phyloP scores from a whole-genome alignment of 2,329 filamentous ascomycete species.

The Diplodia scrobiculata region DNA sequence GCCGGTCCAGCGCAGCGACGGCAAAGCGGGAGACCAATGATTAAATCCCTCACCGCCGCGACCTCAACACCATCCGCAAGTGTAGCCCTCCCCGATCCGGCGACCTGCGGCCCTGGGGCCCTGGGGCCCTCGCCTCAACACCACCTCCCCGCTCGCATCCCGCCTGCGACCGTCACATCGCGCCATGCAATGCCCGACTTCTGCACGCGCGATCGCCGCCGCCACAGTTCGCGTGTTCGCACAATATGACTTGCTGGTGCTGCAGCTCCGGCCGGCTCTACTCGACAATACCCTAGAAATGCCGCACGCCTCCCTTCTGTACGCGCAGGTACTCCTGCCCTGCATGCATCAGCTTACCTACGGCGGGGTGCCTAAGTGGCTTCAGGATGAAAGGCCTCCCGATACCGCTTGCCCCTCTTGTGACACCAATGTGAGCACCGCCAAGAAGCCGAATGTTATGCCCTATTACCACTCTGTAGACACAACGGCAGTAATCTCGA shows the following conservation, averaged over 20 bases:
- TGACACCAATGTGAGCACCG: background rate
- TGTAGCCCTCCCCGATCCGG: constrained; percentile 16
- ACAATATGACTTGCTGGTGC: constrained; percentile 1
- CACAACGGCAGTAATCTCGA: background rate
- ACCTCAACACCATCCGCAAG: constrained; percentile 22
- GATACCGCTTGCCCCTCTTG: constrained; percentile 7
- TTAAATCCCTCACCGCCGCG: constrained; percentile 25
- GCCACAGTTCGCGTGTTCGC: constrained; percentile 4
- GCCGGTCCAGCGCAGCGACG: constrained; percentile 7
- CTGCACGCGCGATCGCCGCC: constrained; percentile 12
- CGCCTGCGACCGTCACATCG: constrained; percentile 18
- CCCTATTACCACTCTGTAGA: background rate
- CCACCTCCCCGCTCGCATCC: background rate
- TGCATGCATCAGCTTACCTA: constrained; percentile 24
- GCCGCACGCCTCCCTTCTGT: constrained; percentile 2
- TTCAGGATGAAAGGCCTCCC: background rate
- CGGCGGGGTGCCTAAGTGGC: constrained; percentile 9
- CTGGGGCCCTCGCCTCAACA: constrained; percentile 2
- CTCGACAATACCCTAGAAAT: constrained; percentile 7
- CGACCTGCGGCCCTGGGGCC: constrained; percentile 3
- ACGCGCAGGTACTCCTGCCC: constrained; percentile 16
- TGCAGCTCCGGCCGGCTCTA: background rate
- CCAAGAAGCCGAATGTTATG: background rate
- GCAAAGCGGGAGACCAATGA: constrained; percentile 13
- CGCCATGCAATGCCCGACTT: constrained; percentile 3